phyloP scores from a whole-genome alignment of 108 stramenopile genomes.

The Pseudonitzschia multistriata region DNA sequence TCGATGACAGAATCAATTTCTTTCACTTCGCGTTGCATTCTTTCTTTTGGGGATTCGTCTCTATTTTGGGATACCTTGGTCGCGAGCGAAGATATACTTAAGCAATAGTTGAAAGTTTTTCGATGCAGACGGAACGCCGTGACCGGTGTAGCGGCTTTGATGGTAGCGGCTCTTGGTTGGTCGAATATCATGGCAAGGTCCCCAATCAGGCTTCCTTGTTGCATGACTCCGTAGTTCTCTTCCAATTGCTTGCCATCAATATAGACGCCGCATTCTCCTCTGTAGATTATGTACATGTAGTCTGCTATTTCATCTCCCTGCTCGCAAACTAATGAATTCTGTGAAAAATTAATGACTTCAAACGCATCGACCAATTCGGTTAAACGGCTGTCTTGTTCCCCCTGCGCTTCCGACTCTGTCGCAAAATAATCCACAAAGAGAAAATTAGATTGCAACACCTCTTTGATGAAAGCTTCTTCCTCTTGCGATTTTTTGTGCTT shows the following conservation, averaged over 20 bases:
- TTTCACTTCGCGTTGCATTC: slow-evolving; percentile 13
- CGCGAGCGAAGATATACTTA: background rate
- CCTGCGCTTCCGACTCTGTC: background rate
- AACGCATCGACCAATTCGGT: background rate
- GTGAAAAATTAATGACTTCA: background rate
- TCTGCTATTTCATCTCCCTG: background rate
- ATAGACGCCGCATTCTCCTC: slow-evolving; percentile 12
- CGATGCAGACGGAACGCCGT: slow-evolving; percentile 6
- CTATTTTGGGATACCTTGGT: background rate
- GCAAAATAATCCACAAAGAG: background rate
- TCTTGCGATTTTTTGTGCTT: background rate
- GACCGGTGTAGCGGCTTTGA: background rate
- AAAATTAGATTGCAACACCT: slow-evolving; percentile 5
- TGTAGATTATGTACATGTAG: slow-evolving; percentile 7
- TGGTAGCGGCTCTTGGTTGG: slow-evolving; percentile 19
- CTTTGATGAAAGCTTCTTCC: background rate
- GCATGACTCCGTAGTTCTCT: slow-evolving; percentile 27
- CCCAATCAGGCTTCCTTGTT: slow-evolving; percentile 16
- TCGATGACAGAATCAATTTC: slow-evolving; percentile 13
- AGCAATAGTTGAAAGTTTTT: background rate
- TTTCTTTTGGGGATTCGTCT: background rate
- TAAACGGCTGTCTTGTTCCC: background rate
- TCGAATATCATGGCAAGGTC: slow-evolving; percentile 25
- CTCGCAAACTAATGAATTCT: background rate
- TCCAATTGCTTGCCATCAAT: slow-evolving; percentile 23